Percentiles rank a stretch among this genome's conserved stretches.
Conservation (phyloP, 2,329 filamentous ascomycete species). For the Aspergillus fijiensis region DNA sequence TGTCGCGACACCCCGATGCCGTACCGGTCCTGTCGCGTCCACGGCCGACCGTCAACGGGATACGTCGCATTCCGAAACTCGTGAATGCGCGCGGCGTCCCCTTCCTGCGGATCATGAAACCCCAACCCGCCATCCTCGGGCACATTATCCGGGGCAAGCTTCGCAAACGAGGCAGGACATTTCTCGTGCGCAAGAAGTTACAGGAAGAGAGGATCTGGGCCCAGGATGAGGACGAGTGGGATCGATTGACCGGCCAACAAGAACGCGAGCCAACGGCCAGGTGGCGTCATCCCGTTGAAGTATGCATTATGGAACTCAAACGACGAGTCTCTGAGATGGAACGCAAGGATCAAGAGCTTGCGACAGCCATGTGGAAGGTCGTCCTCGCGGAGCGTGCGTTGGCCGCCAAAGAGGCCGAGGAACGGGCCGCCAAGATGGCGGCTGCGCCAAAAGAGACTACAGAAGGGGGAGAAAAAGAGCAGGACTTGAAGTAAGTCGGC, state of each 20-base stretch:
- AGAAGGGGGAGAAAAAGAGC: background rate
- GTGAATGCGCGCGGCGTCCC: constrained; percentile 45
- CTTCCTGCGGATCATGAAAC: constrained; percentile 47
- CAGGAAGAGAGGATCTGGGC: constrained; percentile 22
- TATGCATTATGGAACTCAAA: constrained; percentile 23
- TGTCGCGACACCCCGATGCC: constrained; percentile 34
- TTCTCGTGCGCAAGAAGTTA: constrained; percentile 32
- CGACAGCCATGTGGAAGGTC: constrained; percentile 40
- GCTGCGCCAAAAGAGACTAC: background rate
- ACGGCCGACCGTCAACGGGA: constrained; percentile 33
- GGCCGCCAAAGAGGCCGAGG: constrained; percentile 29
- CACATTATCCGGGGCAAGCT: constrained; percentile 38
- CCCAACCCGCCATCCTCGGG: constrained; percentile 42
- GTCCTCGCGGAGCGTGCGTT: constrained; percentile 41
- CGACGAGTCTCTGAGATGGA: constrained; percentile 29
- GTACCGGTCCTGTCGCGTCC: constrained; percentile 39
- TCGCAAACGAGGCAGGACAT: constrained; percentile 34
- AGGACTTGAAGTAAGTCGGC: background rate
- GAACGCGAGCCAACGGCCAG: constrained; percentile 14
- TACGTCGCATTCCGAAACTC: constrained; percentile 41
- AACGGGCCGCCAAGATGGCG: background rate
- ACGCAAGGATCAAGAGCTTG: constrained; percentile 27
- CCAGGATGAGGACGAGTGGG: constrained; percentile 46
- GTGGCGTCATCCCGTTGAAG: constrained; percentile 27
- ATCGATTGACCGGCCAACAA: constrained; percentile 29